Conservation (phyloP, 441 rosid species). For the Gossypium lobatum region DNA sequence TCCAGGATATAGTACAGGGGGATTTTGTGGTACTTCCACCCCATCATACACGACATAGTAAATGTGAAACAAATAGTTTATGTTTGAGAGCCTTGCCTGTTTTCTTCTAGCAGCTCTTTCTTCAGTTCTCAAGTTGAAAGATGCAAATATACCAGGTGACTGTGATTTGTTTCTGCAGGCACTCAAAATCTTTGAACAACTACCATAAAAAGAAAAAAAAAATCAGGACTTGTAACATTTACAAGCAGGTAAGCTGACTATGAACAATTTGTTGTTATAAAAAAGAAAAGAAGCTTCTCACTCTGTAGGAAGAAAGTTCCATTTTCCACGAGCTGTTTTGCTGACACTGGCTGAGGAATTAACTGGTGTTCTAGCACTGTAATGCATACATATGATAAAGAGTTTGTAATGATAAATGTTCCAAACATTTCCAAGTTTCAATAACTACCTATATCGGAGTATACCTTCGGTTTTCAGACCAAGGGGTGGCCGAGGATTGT, state of each 20-base stretch:
- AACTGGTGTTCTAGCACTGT: slow-evolving; percentile 43
- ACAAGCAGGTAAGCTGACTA: not conserved
- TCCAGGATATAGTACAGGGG: too few relatives aligned
- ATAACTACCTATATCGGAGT: not conserved
- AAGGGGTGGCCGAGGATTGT: slow-evolving; percentile 49
- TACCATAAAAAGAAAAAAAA: slow-evolving; percentile 22
- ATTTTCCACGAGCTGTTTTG: slow-evolving; percentile 55
- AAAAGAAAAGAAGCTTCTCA: slow-evolving; percentile 28
- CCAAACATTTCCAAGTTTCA: not conserved
- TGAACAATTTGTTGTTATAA: not conserved
- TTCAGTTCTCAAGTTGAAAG: slow-evolving; percentile 70
- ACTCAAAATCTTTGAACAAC: slow-evolving; percentile 59
- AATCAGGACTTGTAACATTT: slow-evolving; percentile 15
- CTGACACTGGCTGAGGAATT: slow-evolving; percentile 41
- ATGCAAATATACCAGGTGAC: slow-evolving; percentile 56
- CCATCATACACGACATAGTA: not conserved
- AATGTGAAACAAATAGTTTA: not conserved
- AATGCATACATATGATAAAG: slow-evolving; percentile 8
- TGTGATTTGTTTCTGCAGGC: slow-evolving; percentile 51
- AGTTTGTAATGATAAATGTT: not conserved
- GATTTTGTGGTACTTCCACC: too few relatives aligned
- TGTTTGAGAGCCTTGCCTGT: slow-evolving; percentile 35
- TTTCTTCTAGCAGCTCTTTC: slow-evolving; percentile 74
- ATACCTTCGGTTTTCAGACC: slow-evolving; percentile 57
- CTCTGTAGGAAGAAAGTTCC: slow-evolving; percentile 75